Conservation (phyloP, 345 rosid genomes). For the Lenwebbia sp. region DNA sequence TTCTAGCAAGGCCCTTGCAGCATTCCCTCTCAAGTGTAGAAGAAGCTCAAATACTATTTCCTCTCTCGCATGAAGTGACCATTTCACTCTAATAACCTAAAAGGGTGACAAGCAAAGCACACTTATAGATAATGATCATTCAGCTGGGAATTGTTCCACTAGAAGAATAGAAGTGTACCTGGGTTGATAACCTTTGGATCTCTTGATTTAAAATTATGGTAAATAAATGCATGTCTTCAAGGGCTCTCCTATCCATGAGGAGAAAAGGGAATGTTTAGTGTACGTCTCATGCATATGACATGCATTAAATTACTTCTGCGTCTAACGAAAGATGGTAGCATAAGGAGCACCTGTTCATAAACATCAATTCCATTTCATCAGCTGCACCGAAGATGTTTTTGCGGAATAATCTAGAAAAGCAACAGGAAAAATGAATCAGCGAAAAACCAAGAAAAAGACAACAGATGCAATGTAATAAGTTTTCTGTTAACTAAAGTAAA, state of each 20-base stretch:
- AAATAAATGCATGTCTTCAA: conserved; percentile 43
- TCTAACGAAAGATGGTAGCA: neutral
- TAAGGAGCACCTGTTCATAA: conserved; percentile 46
- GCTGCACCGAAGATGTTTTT: conserved; percentile 55
- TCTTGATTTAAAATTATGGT: conserved; percentile 53
- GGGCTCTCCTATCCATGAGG: conserved; percentile 31
- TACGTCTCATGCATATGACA: neutral
- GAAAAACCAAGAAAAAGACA: neutral
- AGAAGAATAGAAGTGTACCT: conserved; percentile 16
- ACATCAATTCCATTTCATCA: conserved; percentile 59
- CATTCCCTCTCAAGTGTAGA: conserved; percentile 42
- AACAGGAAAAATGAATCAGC: neutral
- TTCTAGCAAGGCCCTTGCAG: conserved; percentile 24
- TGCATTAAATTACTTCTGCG: neutral
- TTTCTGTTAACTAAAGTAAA: neutral
- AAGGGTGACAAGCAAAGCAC: neutral
- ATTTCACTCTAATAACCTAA: conserved; percentile 59
- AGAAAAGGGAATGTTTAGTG: neutral
- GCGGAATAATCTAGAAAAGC: conserved; percentile 32
- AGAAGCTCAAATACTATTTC: conserved; percentile 62
- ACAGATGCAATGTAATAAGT: neutral
- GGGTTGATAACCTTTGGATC: conserved; percentile 49
- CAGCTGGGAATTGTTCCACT: neutral
- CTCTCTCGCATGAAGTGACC: conserved; percentile 64
- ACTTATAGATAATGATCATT: neutral